Evolutionary conservation across 129 eudicot genomes (phyloP).

Genomic region (Helianthus annuus): HanXRQr2.0-SUNRISE NC_035439.2:107361693-107362192

Average conservation of each 20-base stretch:
- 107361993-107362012: constrained; percentile 14
- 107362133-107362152: constrained; percentile 88
- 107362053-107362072: neutral
- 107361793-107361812: no score
- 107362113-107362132: constrained; percentile 84
- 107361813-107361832: no score
- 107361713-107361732: no score
- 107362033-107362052: constrained; percentile 2
- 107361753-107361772: no score
- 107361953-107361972: constrained; percentile 79
- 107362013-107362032: neutral
- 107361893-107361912: neutral
- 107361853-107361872: no score
- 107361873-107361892: neutral
- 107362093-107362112: neutral
- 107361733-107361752: no score
- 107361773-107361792: no score
- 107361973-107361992: constrained; percentile 88
- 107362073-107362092: neutral
- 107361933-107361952: constrained; percentile 87
- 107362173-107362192: constrained; percentile 63
- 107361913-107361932: constrained; percentile 51
- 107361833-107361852: no score
- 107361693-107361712: no score
- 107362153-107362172: constrained; percentile 94